Conservation (phyloP, 768 basidiomycete species). For the Tricholoma matsutake region DNA sequence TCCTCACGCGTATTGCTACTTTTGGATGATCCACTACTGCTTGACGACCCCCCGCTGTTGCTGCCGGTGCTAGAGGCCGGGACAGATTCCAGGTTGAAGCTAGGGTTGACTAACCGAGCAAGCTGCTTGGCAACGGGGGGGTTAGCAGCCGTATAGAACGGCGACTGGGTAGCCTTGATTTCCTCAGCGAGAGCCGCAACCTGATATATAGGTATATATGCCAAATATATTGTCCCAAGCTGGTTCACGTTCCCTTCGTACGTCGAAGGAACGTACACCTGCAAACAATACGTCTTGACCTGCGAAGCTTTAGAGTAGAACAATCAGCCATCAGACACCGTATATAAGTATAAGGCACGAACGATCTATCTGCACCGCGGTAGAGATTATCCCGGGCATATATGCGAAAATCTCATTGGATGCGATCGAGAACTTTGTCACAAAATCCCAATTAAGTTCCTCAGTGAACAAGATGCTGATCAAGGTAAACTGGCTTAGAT, state of each 20-base stretch:
- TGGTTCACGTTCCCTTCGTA: constrained; percentile 50
- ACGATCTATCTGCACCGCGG: constrained; percentile 32
- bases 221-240: constrained; percentile 70
- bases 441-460: constrained; percentile 65
- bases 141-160: constrained; percentile 65
- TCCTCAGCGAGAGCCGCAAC: constrained; percentile 63
- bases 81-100: constrained; percentile 55
- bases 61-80: constrained; percentile 33
- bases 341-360: constrained; percentile 11
- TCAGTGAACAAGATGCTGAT: constrained; percentile 66
- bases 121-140: constrained; percentile 49
- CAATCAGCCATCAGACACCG: background rate
- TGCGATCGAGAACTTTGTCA: constrained; percentile 52
- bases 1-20: constrained; percentile 59
- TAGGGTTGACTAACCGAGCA: constrained; percentile 66
- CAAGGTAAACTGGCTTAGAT: constrained; percentile 39
- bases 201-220: constrained; percentile 54
- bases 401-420: constrained; percentile 77
- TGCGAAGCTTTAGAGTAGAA: constrained; percentile 24
- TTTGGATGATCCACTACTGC: constrained; percentile 27
- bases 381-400: constrained; percentile 45
- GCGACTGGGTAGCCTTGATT: constrained; percentile 58
- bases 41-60: constrained; percentile 16
- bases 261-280: constrained; percentile 62
- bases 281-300: constrained; percentile 51